Evolutionary conservation across 2,329 filamentous ascomycete genomes (phyloP).

Genomic region (Ophiognomonia clavigignenti-juglandacearum): DNA sequence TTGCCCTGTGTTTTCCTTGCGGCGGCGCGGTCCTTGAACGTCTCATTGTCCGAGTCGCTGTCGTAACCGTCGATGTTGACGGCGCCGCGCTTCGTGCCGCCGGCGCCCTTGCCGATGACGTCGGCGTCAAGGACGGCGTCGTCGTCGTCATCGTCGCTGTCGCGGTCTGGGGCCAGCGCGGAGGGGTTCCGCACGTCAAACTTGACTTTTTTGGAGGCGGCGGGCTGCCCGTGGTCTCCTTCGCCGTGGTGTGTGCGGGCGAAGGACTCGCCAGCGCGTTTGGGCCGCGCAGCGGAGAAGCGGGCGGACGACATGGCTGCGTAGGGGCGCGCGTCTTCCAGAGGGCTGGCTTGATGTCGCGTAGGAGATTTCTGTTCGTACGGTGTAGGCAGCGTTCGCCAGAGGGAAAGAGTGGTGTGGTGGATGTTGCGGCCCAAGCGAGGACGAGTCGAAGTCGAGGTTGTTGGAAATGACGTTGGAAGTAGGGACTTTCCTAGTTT

Average conservation of each 20-base stretch:
- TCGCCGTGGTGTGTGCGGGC: conserved; percentile 65
- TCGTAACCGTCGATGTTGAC: conserved; percentile 98
- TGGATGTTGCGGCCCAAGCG: too few relatives aligned
- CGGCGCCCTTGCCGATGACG: conserved; percentile 76
- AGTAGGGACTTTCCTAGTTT: background rate
- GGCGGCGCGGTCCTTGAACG: conserved; percentile 71
- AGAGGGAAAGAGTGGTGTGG: background rate
- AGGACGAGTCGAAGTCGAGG: too few relatives aligned
- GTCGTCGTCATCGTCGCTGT: conserved; percentile 59
- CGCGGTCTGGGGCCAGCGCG: conserved; percentile 76
- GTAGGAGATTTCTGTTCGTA: background rate
- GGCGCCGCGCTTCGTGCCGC: conserved; percentile 80
- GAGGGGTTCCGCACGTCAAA: conserved; percentile 96
- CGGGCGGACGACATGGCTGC: conserved; percentile 46
- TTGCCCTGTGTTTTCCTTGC: conserved; percentile 43
- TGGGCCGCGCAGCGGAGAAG: conserved; percentile 68
- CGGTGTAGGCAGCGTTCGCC: background rate
- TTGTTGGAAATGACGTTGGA: too few relatives aligned
- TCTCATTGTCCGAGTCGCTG: conserved; percentile 87
- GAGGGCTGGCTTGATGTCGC: too few relatives aligned
- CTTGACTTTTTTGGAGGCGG: conserved; percentile 68
- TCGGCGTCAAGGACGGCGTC: conserved; percentile 81
- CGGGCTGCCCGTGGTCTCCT: conserved; percentile 27
- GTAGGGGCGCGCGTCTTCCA: background rate
- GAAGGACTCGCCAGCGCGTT: conserved; percentile 77